Base-by-base conservation (phyloP, 2,329 filamentous ascomycete species). In the Sordariomycetes sp. region DNA sequence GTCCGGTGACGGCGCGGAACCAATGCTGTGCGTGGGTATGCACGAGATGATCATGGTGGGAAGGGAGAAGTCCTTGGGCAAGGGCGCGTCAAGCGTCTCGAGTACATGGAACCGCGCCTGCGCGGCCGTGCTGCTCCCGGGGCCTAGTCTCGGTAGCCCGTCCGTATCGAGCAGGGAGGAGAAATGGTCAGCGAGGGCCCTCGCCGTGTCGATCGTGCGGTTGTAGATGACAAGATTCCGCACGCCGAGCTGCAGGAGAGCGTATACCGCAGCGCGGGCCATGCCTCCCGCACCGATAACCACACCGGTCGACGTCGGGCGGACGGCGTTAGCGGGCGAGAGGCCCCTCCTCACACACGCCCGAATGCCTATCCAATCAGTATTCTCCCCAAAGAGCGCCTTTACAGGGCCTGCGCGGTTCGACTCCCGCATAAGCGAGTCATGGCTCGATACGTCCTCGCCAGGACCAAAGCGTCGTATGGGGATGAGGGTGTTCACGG, bases 281-380 rank as follows among this genome's bases (percentile, higher is more conserved):
- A 91, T 91, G 7, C 88, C 87, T 7, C 84, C 83, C 1, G 83
- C 82, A 32, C 84, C 84, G 34, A 86, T 77, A 24, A 86, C 76
- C 15, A 86, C 71, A 0, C 78, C 82, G 1, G 74, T 79, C 2
- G 76, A 78, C 10, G 69, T 74, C 0, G 78, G 73, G 2, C 81
- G 75, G 0, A 86, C 77, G 1, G 80, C 81, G 60, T 86, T 86
- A 3, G 86, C 84, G 0, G 87, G 87, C 0, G 87, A 90, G 1
- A 90, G 73, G 1, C 86, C 86, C 35, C 86, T 77, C 6, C 84
- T 78, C 50, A 91, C 80, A 64, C 86, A 90, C 2, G 85, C 86
- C 56, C 85, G 75, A 50, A 91, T 87, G 5, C 87, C 87, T 36
- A 90, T 86, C 84, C 87, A 91, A 66, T 91, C 87, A 0, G 87